A percentile compares a stretch with the other conserved stretches of the same genome.
These are phyloP conservation scores for Arthrobotrys sphaeroides DNA, from an alignment of 2,329 filamentous ascomycete genomes.

Conservation along the genomic window DNA sequence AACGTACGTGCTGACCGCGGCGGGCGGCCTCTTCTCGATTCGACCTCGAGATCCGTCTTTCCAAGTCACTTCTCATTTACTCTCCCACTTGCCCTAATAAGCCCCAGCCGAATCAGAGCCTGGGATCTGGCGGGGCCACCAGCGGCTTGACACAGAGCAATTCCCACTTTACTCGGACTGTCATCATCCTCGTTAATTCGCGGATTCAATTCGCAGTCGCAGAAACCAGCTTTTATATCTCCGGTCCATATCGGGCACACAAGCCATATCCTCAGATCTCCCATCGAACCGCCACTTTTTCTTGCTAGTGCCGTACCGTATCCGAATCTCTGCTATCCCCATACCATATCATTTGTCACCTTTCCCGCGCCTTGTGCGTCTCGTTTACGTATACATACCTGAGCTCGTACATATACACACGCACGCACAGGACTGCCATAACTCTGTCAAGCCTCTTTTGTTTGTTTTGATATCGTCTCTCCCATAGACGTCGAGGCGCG, in stretches of 20 bases:
- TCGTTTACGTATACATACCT: conserved; percentile 37
- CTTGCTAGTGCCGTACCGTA: conserved; percentile 47
- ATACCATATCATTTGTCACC: conserved; percentile 48
- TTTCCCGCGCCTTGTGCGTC: conserved; percentile 45
- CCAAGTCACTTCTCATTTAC: not conserved
- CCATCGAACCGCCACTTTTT: conserved; percentile 50
- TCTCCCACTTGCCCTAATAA: not conserved
- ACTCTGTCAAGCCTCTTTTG: conserved; percentile 2
- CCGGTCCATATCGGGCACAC: conserved; percentile 50
- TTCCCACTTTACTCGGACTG: conserved; percentile 27
- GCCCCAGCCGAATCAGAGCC: conserved; percentile 46
- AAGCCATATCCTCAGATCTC: conserved; percentile 43
- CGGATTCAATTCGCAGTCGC: conserved; percentile 35
- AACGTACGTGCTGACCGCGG: not conserved
- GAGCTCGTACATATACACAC: not conserved
- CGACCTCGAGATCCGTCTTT: not conserved
- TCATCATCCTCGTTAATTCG: conserved; percentile 52
- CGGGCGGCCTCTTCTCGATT: not conserved
- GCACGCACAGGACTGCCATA: not conserved
- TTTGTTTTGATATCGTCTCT: conserved; percentile 5
- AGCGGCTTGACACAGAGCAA: conserved; percentile 46
- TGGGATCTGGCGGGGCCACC: conserved; percentile 43
- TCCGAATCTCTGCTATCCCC: conserved; percentile 19
- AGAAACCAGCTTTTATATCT: conserved; percentile 48
- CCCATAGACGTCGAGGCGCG: conserved; percentile 9